Base-by-base conservation (phyloP, 495 filamentous ascomycete genomes). In the Corynascus novoguineensis region DNA sequence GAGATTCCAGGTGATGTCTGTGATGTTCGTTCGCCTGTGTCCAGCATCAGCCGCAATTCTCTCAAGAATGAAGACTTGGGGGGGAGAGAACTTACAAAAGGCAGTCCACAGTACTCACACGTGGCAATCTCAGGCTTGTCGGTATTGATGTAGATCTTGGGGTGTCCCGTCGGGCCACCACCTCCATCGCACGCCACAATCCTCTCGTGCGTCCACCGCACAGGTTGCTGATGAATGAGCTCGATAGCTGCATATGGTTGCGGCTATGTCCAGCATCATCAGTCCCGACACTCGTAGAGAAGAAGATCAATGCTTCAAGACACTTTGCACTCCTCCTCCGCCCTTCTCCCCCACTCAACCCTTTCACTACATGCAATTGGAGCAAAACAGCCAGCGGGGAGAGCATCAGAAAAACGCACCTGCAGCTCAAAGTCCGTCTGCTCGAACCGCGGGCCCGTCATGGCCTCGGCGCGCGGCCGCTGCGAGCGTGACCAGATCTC, bases 401-500 rank as follows among this genome's bases (percentile, higher is more conserved):
- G 14, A 11, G n/a, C 4, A n/a, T 6, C 29, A 48, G n/a, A 8
- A 54, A 60, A 60, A 75, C 86, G 50, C 73, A 96, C 91, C 85
- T 96, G 93, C 64, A 83, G 75, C 65, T 86, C 83, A 77, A 96
- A 88, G 60, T 92, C 87, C 15, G 89, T 97, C 81, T 97, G 92
- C 79, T 98, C 93, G 65, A 98, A 98, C 60, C 93, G 79, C 60
- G 93, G 93, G 32, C 93, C 93, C 15, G 81, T 78, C 93, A 98
- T 98, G 17, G 88, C 93, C 71, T 81, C 68, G 47, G 78, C 79
- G 58, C 92, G 78, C 15, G 89, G 87, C 69, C 81, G 81, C 80
- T 98, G 93, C 75, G 81, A 91, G 60, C 81, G 71, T 35, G 87
- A 87, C 93, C 93, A 98, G 55, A 88, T 78, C 22, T 71, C 80